Conservation (phyloP, 2,329 filamentous ascomycete genomes). For the Byssochlamys sp. region DNA sequence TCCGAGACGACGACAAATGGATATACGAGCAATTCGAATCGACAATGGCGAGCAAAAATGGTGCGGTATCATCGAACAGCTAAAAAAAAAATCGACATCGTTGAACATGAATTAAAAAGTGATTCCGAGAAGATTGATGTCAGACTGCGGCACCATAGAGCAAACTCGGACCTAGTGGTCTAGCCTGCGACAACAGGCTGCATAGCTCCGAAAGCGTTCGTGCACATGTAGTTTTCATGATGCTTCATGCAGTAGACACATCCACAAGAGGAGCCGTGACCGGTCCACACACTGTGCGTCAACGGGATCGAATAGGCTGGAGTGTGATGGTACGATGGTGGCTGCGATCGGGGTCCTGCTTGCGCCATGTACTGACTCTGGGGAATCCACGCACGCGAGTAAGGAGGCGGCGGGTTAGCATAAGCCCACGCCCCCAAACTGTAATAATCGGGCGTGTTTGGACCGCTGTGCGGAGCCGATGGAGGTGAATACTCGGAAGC, state of each 20-base stretch:
- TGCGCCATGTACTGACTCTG: slow-evolving; percentile 26
- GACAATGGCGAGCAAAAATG: background rate
- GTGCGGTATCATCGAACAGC: background rate
- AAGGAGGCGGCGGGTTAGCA: slow-evolving; percentile 32
- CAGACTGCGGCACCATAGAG: background rate
- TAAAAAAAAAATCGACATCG: background rate
- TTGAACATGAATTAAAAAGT: background rate
- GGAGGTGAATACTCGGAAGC: slow-evolving; percentile 44
- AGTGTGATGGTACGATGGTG: slow-evolving; percentile 39
- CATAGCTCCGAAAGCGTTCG: slow-evolving; percentile 33
- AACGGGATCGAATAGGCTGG: slow-evolving; percentile 40
- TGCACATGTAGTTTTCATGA: slow-evolving; percentile 41
- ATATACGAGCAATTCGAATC: background rate
- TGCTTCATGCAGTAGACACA: slow-evolving; percentile 42
- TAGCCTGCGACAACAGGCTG: slow-evolving; percentile 38
- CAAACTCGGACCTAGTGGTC: background rate
- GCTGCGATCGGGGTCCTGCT: slow-evolving; percentile 32
- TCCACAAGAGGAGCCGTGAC: slow-evolving; percentile 38
- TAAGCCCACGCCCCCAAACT: slow-evolving; percentile 35
- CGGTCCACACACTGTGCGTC: slow-evolving; percentile 39
- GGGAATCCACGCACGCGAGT: slow-evolving; percentile 32
- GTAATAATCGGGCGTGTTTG: slow-evolving; percentile 40
- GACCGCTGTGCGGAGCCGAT: slow-evolving; percentile 40
- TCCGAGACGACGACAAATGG: background rate
- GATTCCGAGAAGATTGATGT: background rate